phyloP scores from a whole-genome alignment of 2,329 filamentous ascomycete species.

The Eutypella sp. region DNA sequence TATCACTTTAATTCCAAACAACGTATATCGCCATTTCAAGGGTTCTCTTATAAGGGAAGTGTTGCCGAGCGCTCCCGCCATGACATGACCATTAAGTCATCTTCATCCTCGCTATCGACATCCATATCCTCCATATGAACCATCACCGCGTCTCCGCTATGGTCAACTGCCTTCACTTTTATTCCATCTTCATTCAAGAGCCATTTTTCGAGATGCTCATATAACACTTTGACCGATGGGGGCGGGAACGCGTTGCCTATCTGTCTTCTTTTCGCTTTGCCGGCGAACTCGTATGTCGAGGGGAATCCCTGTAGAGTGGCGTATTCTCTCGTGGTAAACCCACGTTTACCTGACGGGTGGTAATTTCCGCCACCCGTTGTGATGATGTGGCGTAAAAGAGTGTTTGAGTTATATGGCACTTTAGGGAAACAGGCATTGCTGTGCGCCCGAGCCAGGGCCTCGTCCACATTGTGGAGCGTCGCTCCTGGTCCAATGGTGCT shows the following conservation, averaged over 20 bases:
- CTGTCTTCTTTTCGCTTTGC: constrained; percentile 47
- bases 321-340: constrained; percentile 61
- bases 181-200: constrained; percentile 13
- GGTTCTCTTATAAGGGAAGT: not conserved
- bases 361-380: constrained; percentile 56
- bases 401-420: constrained; percentile 38
- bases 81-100: not conserved
- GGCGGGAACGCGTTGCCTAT: constrained; percentile 77
- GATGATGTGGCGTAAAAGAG: constrained; percentile 49
- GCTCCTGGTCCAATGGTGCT: constrained; percentile 16
- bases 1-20: no score
- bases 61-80: not conserved
- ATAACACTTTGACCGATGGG: constrained; percentile 42
- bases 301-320: constrained; percentile 68
- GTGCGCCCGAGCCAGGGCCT: constrained; percentile 1
- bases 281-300: constrained; percentile 47
- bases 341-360: constrained; percentile 57
- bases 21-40: no score
- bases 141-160: not conserved
- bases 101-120: not conserved
- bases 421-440: constrained; percentile 23
- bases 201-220: constrained; percentile 38
- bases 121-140: not conserved
- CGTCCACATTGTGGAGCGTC: constrained; percentile 32
- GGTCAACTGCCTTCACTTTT: not conserved